Conservation (phyloP, 2,329 filamentous ascomycete species). For the Alternaria consortialis region DNA sequence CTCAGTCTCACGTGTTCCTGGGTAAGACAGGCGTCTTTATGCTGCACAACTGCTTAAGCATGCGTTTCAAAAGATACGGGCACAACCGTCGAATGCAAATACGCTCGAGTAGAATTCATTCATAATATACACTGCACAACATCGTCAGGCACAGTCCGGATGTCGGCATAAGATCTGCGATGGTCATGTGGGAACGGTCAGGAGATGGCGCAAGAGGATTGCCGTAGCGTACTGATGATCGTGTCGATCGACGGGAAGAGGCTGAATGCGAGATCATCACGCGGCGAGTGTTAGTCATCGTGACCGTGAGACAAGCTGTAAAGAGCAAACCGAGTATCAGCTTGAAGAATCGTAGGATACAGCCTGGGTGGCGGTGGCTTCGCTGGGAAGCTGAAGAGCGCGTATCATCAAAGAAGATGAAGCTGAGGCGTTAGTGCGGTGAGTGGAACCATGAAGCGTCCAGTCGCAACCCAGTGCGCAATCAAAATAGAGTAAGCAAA, state of each 20-base stretch:
- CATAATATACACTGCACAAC: not conserved
- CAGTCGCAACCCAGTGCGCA: not conserved
- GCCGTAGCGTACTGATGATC: conserved; percentile 9
- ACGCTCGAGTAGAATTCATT: not conserved
- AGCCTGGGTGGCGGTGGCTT: not conserved
- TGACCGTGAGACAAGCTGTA: not conserved
- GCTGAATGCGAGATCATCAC: conserved; percentile 3
- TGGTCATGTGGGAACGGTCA: not conserved
- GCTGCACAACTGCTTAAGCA: not conserved
- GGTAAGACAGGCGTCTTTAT: not conserved
- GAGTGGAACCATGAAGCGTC: not conserved
- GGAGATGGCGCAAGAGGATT: conserved; percentile 8
- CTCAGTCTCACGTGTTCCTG: not conserved
- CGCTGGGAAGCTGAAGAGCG: not conserved
- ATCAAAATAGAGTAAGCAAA: not conserved
- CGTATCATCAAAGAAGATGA: not conserved
- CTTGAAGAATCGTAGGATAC: not conserved
- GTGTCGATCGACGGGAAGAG: conserved; percentile 23
- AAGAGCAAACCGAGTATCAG: not conserved
- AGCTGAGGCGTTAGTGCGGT: not conserved
- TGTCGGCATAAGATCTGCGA: not conserved
- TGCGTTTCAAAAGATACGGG: not conserved
- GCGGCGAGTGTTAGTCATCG: conserved; percentile 1
- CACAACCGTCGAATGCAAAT: not conserved
- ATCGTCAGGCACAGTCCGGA: not conserved